A percentile compares a stretch with the other conserved stretches of the same genome.
Conservation (phyloP, 169 alveolate genomes). For the Plasmodium gonderi region DNA sequence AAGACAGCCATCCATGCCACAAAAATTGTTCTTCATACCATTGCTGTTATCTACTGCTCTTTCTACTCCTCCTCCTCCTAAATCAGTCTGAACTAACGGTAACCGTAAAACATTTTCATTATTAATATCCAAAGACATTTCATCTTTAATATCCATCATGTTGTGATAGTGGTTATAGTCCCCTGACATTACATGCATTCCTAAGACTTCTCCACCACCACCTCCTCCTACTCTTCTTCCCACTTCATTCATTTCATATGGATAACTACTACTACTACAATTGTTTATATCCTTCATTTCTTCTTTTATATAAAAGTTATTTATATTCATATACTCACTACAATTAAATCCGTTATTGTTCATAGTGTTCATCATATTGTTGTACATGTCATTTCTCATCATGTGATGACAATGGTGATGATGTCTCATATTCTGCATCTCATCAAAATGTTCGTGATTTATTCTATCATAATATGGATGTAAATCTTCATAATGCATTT, state of each 20-base stretch:
- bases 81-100: neutral
- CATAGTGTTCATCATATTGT: neutral
- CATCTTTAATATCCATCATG: slow-evolving; percentile 19
- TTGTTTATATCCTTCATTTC: slow-evolving; percentile 2
- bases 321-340: neutral
- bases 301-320: neutral
- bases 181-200: neutral
- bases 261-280: neutral
- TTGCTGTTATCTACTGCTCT: too few relatives aligned
- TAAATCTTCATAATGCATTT: neutral
- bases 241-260: neutral
- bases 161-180: neutral
- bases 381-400: neutral
- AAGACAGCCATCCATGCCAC: too few relatives aligned
- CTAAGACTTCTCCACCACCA: neutral
- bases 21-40: too few relatives aligned
- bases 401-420: neutral
- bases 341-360: neutral
- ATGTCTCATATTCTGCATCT: neutral
- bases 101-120: neutral
- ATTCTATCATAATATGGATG: neutral
- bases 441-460: neutral
- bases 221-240: neutral
- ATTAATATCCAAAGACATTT: slow-evolving; percentile 1
- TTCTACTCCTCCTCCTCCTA: neutral